phyloP scores from a whole-genome alignment of 2,329 filamentous ascomycete species.

The Colletotrichum agaves region DNA sequence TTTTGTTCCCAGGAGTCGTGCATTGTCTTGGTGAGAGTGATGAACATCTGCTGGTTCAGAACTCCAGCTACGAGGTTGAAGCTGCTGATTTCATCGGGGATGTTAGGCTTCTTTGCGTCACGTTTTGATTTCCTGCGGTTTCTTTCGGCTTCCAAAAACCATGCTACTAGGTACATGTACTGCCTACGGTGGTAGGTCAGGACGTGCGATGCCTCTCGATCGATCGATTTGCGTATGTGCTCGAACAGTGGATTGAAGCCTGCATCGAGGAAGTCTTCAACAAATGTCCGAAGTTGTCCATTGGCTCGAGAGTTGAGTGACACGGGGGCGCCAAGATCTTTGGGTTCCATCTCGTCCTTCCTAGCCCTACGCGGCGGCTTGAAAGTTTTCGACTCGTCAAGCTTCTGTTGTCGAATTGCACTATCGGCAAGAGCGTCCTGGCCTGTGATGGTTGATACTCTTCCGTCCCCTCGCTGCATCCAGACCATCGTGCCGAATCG shows the following conservation, averaged over 20 bases:
- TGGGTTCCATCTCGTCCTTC: slow-evolving; percentile 71
- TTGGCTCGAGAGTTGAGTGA: slow-evolving; percentile 78
- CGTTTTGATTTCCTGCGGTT: slow-evolving; percentile 72
- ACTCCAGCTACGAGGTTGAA: slow-evolving; percentile 91
- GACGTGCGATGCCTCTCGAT: slow-evolving; percentile 86
- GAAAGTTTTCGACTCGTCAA: slow-evolving; percentile 92
- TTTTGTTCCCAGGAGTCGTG: slow-evolving; percentile 83
- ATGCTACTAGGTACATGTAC: slow-evolving; percentile 91
- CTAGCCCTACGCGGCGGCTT: slow-evolving; percentile 77
- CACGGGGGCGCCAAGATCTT: slow-evolving; percentile 81
- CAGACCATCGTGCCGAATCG: slow-evolving; percentile 98
- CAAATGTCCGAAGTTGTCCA: slow-evolving; percentile 81
- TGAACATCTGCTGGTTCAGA: slow-evolving; percentile 94
- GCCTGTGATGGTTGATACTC: slow-evolving; percentile 86
- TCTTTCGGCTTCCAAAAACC: slow-evolving; percentile 91
- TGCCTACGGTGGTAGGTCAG: slow-evolving; percentile 81
- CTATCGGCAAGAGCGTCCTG: slow-evolving; percentile 84
- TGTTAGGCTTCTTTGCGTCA: slow-evolving; percentile 55
- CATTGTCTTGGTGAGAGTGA: slow-evolving; percentile 86
- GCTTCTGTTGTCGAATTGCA: slow-evolving; percentile 80
- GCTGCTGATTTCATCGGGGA: slow-evolving; percentile 70
- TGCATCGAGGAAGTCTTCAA: slow-evolving; percentile 93
- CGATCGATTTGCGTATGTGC: slow-evolving; percentile 87
- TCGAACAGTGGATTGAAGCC: slow-evolving; percentile 93
- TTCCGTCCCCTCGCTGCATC: slow-evolving; percentile 88